A percentile compares a stretch with the other conserved stretches of the same genome.
These are phyloP conservation scores for Phialophora chinensis DNA, from an alignment of 2,329 filamentous ascomycete species.

Conservation along the genomic window DNA sequence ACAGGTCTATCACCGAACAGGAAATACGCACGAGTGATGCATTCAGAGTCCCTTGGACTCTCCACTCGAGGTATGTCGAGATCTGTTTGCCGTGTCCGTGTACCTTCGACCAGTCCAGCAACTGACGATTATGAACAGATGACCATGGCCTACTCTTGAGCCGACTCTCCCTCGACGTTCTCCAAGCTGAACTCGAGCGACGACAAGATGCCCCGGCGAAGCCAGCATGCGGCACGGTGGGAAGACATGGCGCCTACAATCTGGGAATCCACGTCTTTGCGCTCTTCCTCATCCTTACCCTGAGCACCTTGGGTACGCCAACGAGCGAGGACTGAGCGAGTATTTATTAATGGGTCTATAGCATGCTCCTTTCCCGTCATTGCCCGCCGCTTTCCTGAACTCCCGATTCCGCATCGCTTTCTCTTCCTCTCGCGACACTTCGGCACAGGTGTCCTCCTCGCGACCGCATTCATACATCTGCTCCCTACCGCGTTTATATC, in stretches of 20 bases:
- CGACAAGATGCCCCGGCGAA: constrained; percentile 51
- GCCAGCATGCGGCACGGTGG: constrained; percentile 58
- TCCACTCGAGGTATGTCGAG: constrained; percentile 18
- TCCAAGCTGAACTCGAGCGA: constrained; percentile 57
- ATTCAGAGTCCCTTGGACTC: constrained; percentile 17
- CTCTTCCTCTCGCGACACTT: constrained; percentile 75
- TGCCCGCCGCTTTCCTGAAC: constrained; percentile 63
- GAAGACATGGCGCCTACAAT: constrained; percentile 58
- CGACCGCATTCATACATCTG: constrained; percentile 82
- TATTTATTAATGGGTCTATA: constrained; percentile 43
- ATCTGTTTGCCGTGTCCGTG: background rate
- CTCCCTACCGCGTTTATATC: constrained; percentile 71
- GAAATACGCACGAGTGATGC: constrained; percentile 19
- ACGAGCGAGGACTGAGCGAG: background rate
- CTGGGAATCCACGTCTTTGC: constrained; percentile 71
- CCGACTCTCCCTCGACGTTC: constrained; percentile 42
- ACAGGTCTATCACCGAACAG: background rate
- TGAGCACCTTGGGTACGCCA: constrained; percentile 64
- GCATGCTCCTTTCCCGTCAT: constrained; percentile 72
- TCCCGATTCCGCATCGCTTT: constrained; percentile 64
- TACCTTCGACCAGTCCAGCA: background rate
- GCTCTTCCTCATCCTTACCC: constrained; percentile 66
- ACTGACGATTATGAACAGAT: constrained; percentile 22
- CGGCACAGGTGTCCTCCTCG: constrained; percentile 83
- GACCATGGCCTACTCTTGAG: constrained; percentile 23